These are phyloP conservation scores for Pythium phragmitis DNA, from an alignment of 352 stramenopile genomes.

Conservation along the genomic window DNA sequence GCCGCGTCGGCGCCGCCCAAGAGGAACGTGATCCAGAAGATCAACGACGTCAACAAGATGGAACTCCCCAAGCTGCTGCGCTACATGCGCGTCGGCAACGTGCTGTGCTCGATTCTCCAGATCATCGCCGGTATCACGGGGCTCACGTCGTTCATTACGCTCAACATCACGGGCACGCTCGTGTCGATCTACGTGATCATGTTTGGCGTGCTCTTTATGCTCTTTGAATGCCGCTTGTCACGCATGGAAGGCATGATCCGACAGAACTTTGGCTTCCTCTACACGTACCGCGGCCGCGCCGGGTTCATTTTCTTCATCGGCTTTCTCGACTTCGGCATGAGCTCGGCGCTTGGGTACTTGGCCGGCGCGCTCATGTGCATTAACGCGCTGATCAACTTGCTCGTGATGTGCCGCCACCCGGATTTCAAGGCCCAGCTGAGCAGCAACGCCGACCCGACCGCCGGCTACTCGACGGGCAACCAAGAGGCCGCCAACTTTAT, in stretches of 20 bases:
- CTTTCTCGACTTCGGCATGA: slow-evolving; percentile 88
- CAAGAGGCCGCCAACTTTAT: slow-evolving; percentile 82
- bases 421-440: slow-evolving; percentile 83
- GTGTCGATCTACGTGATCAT: slow-evolving; percentile 90
- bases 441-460: slow-evolving; percentile 69
- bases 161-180: slow-evolving; percentile 88
- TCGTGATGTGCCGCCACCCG: slow-evolving; percentile 86
- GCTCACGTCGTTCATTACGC: slow-evolving; percentile 86
- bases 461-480: slow-evolving; percentile 77
- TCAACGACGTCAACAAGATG: slow-evolving; percentile 90
- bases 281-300: slow-evolving; percentile 84
- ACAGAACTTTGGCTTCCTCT: slow-evolving; percentile 86
- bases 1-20: slow-evolving; percentile 47
- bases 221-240: slow-evolving; percentile 87
- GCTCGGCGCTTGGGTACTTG: slow-evolving; percentile 70
- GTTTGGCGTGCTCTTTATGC: slow-evolving; percentile 83
- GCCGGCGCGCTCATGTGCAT: slow-evolving; percentile 81
- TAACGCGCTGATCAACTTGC: slow-evolving; percentile 85
- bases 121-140: slow-evolving; percentile 79
- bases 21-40: slow-evolving; percentile 72
- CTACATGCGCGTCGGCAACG: slow-evolving; percentile 86
- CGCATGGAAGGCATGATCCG: slow-evolving; percentile 84
- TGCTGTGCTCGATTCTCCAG: slow-evolving; percentile 80
- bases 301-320: slow-evolving; percentile 90
- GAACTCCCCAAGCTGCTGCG: slow-evolving; percentile 85